These are phyloP conservation scores for Uronychia setigera DNA, from an alignment of 73 alveolate species.

Conservation along the genomic window DNA sequence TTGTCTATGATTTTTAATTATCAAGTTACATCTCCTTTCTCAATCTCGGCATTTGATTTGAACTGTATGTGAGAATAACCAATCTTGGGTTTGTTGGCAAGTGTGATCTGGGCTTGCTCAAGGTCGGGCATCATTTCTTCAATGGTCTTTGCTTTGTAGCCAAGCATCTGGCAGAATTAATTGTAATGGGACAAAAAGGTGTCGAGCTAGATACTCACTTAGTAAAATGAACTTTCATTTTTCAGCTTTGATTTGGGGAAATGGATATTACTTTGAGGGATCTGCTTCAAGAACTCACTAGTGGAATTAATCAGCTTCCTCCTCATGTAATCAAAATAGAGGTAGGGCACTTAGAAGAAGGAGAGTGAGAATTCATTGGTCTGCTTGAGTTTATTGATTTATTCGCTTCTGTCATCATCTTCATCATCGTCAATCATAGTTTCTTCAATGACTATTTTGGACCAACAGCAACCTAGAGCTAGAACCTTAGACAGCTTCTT, in stretches of 20 bases:
- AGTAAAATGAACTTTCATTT: background rate
- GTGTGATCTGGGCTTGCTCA: background rate
- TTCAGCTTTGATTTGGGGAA: constrained; percentile 15
- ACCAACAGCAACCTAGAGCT: too few species aligned
- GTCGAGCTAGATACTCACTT: background rate
- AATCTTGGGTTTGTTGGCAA: background rate
- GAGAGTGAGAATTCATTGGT: too few species aligned
- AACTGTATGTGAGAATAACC: constrained; percentile 22
- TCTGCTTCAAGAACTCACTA: background rate
- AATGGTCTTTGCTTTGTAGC: constrained; percentile 3
- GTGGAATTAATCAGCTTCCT: constrained; percentile 18
- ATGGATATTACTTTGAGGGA: constrained; percentile 10
- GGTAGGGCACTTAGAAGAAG: constrained; percentile 25
- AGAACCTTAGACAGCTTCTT: too few species aligned
- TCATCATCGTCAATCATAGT: too few species aligned
- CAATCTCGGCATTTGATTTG: constrained; percentile 11
- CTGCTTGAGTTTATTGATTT: too few species aligned
- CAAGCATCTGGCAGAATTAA: constrained; percentile 25
- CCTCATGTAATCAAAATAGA: constrained; percentile 7
- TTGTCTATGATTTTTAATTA: too few species aligned
- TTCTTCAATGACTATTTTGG: too few species aligned
- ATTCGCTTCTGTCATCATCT: too few species aligned
- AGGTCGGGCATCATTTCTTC: constrained; percentile 2
- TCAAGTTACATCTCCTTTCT: background rate
- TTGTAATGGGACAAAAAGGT: background rate